Evolutionary conservation across 1,139 yeast genomes (phyloP).

Genomic region (Kazachstania sp.): DNA sequence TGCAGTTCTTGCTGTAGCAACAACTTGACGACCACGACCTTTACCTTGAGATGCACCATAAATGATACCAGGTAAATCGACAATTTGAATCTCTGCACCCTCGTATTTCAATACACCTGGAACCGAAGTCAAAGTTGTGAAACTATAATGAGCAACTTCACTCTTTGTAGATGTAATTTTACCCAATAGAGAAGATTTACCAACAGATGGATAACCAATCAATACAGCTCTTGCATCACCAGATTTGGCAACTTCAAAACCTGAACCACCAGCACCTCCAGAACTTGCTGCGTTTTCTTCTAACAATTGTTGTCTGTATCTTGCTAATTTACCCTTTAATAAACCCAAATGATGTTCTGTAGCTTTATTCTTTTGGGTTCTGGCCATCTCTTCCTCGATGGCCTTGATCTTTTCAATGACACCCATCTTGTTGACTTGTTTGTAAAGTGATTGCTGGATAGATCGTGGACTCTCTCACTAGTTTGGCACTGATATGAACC

Average conservation of each 20-base stretch:
- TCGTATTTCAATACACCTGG: conserved; percentile 92
- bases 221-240: conserved; percentile 95
- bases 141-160: conserved; percentile 90
- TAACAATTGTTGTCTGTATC: conserved; percentile 80
- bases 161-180: conserved; percentile 89
- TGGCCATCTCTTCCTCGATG: conserved; percentile 86
- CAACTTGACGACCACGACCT: conserved; percentile 96
- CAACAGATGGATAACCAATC: conserved; percentile 96
- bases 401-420: conserved; percentile 67
- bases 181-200: conserved; percentile 82
- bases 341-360: conserved; percentile 95
- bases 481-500: background rate
- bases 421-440: conserved; percentile 24
- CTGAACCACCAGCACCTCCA: conserved; percentile 57
- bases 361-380: conserved; percentile 96
- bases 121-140: conserved; percentile 92
- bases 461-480: background rate
- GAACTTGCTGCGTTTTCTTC: conserved; percentile 82
- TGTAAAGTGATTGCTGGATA: background rate
- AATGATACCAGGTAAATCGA: conserved; percentile 94
- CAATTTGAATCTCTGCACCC: conserved; percentile 94
- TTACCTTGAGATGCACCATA: conserved; percentile 96
- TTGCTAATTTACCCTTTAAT: conserved; percentile 89
- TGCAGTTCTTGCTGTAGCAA: conserved; percentile 91
- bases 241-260: conserved; percentile 90